Evolutionary conservation across 805 yeast genomes (phyloP), one percentile per base, ranked within the genome.

Genomic region (Zygosaccharomyces gambellarensis): DNA sequence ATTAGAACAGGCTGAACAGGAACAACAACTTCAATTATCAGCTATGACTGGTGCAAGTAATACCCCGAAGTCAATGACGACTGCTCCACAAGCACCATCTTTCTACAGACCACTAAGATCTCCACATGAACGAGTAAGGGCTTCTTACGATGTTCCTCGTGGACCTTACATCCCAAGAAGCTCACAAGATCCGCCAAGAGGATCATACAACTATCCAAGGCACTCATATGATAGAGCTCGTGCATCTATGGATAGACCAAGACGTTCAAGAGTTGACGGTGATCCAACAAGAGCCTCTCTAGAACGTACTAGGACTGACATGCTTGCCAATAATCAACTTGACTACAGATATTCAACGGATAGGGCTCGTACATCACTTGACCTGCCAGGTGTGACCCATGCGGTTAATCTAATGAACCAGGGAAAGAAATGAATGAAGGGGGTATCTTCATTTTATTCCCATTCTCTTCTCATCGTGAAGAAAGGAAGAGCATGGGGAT

Each of bases 331-430:
- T 5, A 62, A 68, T 36, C 71, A 71, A 52, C 55, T 71, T 21
- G 71, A 69, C 50, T 65, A 64, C 29, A 61, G 75, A 51, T 63
- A 62, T 21, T 69, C 73, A 5, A 61, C 71, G 32, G 75, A 72
- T 40, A 65, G 70, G 40, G 74, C 74, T 1, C 65, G 75, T 56
- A 54, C 68, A 2, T 72, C 76, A 5, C 54, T 71, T 27, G 76
- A 72, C 12, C 53, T 72, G 28, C 76, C 76, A 4, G 75, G 76
- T 11, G 57, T 70, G 22, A 71, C 74, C 0, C 67, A 63, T 44
- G 76, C 76, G 5, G 68, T 58, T 19, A 49, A 60, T 4, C 52
- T 69, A 47, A 51, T 69, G 62, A 62, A 68, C 46, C 56, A 57
- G 29, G 45, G 50, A 19, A 51, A 48, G 45, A 52, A 42, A 42